These are phyloP conservation scores for Geum urbanum DNA, from an alignment of 306 rosid genomes.

Conservation along the genomic window DNA sequence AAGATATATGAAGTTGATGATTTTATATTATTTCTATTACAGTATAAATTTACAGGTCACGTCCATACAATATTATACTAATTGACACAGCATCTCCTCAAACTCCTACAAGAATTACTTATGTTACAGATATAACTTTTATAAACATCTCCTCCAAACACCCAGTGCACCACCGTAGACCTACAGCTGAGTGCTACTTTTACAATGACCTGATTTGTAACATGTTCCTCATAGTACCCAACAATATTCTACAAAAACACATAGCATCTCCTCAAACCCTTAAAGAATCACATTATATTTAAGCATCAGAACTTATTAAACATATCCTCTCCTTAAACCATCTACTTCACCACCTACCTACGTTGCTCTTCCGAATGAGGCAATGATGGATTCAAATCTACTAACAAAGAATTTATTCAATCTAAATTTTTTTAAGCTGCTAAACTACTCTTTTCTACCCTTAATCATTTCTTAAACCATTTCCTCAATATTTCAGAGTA, in stretches of 20 bases:
- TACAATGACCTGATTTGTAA: slow-evolving; percentile 1
- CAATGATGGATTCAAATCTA: not conserved
- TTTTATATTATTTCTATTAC: not conserved
- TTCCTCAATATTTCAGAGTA: not conserved
- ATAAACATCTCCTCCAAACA: not conserved
- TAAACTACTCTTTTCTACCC: not conserved
- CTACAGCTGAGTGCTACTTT: not conserved
- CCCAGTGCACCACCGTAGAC: not conserved
- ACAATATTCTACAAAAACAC: not conserved
- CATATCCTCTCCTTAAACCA: slow-evolving; percentile 8
- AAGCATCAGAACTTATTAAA: not conserved
- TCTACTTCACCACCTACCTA: not conserved
- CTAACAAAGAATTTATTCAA: not conserved
- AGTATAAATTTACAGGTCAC: not conserved
- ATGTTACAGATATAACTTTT: not conserved
- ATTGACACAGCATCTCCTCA: not conserved
- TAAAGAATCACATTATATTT: not conserved
- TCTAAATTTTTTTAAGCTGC: too few relatives aligned
- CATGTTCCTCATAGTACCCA: not conserved
- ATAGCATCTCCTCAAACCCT: not conserved
- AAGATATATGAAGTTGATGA: not conserved
- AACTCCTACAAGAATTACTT: not conserved
- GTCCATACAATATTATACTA: not conserved
- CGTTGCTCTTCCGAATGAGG: too few relatives aligned
- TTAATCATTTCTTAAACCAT: not conserved